Conservation (phyloP, 441 rosid species). For the Syzygium malaccense region DNA sequence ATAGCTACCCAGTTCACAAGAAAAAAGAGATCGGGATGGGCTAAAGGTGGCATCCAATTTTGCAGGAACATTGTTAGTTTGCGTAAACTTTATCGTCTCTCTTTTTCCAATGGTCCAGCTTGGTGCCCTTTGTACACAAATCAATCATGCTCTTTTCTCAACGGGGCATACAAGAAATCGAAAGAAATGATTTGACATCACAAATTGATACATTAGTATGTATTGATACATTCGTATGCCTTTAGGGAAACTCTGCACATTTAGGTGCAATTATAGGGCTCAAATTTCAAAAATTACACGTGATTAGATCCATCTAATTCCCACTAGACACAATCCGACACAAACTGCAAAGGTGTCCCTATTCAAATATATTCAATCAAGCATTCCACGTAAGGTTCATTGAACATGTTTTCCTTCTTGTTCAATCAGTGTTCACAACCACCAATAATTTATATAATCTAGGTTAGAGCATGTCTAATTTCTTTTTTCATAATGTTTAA, state of each 20-base stretch:
- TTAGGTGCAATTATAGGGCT: background rate
- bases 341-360: background rate
- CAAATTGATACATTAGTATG: background rate
- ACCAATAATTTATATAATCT: background rate
- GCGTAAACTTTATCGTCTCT: background rate
- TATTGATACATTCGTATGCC: background rate
- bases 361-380: background rate
- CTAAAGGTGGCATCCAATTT: background rate
- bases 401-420: background rate
- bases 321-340: background rate
- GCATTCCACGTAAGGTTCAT: background rate
- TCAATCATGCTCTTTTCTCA: background rate
- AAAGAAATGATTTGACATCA: background rate
- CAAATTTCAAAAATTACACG: background rate
- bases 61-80: background rate
- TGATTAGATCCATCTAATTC: background rate
- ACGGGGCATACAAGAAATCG: background rate
- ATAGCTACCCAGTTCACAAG: rapidly evolving
- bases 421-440: background rate
- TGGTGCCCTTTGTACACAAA: background rate
- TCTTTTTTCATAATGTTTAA: background rate
- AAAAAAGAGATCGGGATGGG: background rate
- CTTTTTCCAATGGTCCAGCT: background rate
- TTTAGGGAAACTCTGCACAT: background rate
- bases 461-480: background rate